phyloP scores from a whole-genome alignment of 2,329 filamentous ascomycete species.

The Knufia fluminis region DNA sequence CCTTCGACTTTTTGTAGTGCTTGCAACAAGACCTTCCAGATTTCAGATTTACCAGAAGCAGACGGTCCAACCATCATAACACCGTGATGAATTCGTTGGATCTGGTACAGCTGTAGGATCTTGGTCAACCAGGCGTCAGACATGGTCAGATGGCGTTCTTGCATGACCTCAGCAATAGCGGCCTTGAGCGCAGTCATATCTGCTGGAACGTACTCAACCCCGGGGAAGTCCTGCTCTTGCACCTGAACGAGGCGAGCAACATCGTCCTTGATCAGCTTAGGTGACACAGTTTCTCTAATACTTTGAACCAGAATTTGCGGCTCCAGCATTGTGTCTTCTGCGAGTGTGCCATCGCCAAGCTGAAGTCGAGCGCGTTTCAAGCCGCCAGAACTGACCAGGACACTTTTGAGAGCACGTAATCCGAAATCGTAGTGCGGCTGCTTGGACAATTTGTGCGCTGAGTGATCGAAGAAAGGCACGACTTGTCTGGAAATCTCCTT shows the following conservation, averaged over 20 bases:
- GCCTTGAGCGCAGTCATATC: conserved; percentile 69
- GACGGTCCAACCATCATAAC: conserved; percentile 99
- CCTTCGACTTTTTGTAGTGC: conserved; percentile 85
- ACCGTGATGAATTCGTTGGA: conserved; percentile 95
- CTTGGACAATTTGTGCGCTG: conserved; percentile 70
- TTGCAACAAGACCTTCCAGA: conserved; percentile 86
- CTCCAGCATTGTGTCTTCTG: conserved; percentile 55
- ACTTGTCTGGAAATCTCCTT: conserved; percentile 90
- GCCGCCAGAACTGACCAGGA: conserved; percentile 92
- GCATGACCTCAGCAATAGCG: conserved; percentile 73
- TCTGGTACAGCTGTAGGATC: conserved; percentile 92
- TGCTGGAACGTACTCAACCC: conserved; percentile 84
- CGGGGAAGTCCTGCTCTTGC: conserved; percentile 79
- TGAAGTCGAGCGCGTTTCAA: conserved; percentile 74
- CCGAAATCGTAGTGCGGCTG: conserved; percentile 99
- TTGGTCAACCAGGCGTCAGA: conserved; percentile 97
- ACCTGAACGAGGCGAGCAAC: conserved; percentile 80
- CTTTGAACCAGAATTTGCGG: conserved; percentile 98
- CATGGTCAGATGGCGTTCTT: conserved; percentile 76
- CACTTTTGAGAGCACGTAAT: conserved; percentile 93
- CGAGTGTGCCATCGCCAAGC: conserved; percentile 54
- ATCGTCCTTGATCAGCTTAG: conserved; percentile 88
- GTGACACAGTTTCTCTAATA: conserved; percentile 93
- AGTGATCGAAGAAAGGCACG: conserved; percentile 96
- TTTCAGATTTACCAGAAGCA: conserved; percentile 90